These are phyloP conservation scores for Globisporangium yorkense DNA, from an alignment of 352 stramenopile genomes.

Conservation along the genomic window DNA sequence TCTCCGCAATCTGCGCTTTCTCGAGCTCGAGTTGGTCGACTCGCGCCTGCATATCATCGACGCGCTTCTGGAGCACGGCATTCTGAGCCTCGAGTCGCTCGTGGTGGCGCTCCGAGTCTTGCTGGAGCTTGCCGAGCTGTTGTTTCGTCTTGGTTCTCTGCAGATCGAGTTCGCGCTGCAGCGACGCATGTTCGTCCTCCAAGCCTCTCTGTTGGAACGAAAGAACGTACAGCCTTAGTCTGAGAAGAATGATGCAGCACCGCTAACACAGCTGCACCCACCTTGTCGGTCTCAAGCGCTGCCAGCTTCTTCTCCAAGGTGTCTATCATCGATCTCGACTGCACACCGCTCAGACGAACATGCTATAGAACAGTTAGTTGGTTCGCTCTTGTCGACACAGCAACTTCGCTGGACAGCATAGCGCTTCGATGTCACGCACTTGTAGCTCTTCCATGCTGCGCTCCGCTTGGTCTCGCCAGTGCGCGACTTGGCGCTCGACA, in stretches of 20 bases:
- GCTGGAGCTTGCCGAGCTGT: slow-evolving; percentile 11
- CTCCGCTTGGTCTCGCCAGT: slow-evolving; percentile 37
- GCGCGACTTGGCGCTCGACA: slow-evolving; percentile 23
- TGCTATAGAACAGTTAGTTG: background rate
- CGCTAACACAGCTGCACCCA: background rate
- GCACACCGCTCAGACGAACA: slow-evolving; percentile 4
- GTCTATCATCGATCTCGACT: slow-evolving; percentile 10
- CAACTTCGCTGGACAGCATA: too few species aligned
- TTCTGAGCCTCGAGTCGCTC: slow-evolving; percentile 15
- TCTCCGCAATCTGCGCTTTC: slow-evolving; percentile 7
- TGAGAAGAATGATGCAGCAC: background rate
- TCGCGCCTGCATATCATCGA: slow-evolving; percentile 24
- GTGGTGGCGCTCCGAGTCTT: slow-evolving; percentile 13
- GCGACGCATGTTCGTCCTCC: slow-evolving; percentile 17
- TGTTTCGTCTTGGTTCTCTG: slow-evolving; percentile 12
- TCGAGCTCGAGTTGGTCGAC: slow-evolving; percentile 9
- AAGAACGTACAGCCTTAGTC: background rate
- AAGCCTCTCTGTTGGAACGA: slow-evolving; percentile 19
- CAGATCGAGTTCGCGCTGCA: slow-evolving; percentile 24
- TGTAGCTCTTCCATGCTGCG: slow-evolving; percentile 33
- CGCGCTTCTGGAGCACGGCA: slow-evolving; percentile 19
- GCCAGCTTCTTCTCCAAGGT: slow-evolving; percentile 17
- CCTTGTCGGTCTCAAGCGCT: slow-evolving; percentile 10
- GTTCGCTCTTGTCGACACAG: slow-evolving; percentile 4
- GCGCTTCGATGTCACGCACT: slow-evolving; percentile 12